A percentile compares a stretch with the other conserved stretches of the same genome.
Conservation (phyloP, 1,284 basidiomycete genomes). For the Bondarzewia mesenterica region DNA sequence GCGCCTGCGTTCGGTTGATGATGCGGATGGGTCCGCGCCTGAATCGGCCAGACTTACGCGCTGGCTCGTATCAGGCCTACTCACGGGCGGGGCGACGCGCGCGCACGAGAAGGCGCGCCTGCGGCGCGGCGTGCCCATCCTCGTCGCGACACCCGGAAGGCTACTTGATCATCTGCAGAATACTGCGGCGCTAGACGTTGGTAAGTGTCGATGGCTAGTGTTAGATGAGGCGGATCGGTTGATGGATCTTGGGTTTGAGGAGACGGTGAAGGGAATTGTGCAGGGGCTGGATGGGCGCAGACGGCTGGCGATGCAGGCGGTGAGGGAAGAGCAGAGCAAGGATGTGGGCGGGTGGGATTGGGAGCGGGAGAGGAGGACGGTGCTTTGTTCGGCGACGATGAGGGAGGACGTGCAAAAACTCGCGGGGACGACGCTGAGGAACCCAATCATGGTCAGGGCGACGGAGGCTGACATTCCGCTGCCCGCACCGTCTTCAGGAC, state of each 20-base stretch:
- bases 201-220: constrained; percentile 92
- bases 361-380: constrained; percentile 66
- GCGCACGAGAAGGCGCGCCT: constrained; percentile 71
- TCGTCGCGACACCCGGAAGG: constrained; percentile 66
- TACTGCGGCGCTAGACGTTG: constrained; percentile 85
- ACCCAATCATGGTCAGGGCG: constrained; percentile 71
- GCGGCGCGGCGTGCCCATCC: constrained; percentile 65
- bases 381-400: constrained; percentile 96
- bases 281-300: constrained; percentile 76
- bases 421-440: constrained; percentile 72
- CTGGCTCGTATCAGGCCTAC: constrained; percentile 90
- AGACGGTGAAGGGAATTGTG: constrained; percentile 73
- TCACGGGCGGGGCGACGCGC: constrained; percentile 73
- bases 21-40: constrained; percentile 37
- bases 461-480: constrained; percentile 36
- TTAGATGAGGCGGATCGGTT: constrained; percentile 94
- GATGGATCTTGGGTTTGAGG: constrained; percentile 65
- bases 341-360: constrained; percentile 87
- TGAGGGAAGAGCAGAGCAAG: constrained; percentile 58
- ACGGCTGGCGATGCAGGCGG: constrained; percentile 66
- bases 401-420: constrained; percentile 92
- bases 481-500: constrained; percentile 5
- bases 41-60: constrained; percentile 59
- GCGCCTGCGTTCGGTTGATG: constrained; percentile 58
- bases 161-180: constrained; percentile 73